Conservation (phyloP, 1,284 basidiomycete species). For the Inonotus hispidus region DNA sequence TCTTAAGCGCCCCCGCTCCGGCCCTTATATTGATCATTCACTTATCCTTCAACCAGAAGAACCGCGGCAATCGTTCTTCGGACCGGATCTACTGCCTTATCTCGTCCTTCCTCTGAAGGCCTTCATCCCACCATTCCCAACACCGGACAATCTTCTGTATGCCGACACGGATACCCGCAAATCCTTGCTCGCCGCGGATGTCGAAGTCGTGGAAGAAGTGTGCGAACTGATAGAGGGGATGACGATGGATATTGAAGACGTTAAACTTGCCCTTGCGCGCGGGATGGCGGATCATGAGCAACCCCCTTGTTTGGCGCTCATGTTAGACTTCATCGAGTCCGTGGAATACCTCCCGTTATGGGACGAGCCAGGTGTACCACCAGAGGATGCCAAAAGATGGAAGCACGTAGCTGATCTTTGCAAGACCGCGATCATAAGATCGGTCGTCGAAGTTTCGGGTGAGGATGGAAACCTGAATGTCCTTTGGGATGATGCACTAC, state of each 20-base stretch:
- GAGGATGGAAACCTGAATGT: conserved; percentile 76
- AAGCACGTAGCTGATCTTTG: conserved; percentile 73
- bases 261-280: conserved; percentile 66
- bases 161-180: conserved; percentile 40
- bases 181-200: conserved; percentile 58
- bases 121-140: conserved; percentile 49
- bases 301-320: conserved; percentile 52
- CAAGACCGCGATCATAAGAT: conserved; percentile 81
- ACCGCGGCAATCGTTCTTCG: conserved; percentile 44
- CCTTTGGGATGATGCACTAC: conserved; percentile 63
- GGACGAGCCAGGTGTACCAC: conserved; percentile 33
- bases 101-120: conserved; percentile 52
- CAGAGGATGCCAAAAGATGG: conserved; percentile 36
- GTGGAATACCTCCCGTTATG: conserved; percentile 63
- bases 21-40: too few species aligned
- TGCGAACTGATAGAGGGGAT: conserved; percentile 73
- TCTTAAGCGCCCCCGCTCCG: background rate
- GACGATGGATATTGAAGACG: conserved; percentile 67
- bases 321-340: conserved; percentile 69
- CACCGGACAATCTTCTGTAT: conserved; percentile 35
- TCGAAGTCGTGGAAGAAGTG: conserved; percentile 65
- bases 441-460: conserved; percentile 79
- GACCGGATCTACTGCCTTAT: conserved; percentile 54
- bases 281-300: conserved; percentile 54
- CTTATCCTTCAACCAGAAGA: conserved; percentile 28